Evolutionary conservation across 1,284 basidiomycete genomes (phyloP).

Genomic region (Tilletia caries): DNA sequence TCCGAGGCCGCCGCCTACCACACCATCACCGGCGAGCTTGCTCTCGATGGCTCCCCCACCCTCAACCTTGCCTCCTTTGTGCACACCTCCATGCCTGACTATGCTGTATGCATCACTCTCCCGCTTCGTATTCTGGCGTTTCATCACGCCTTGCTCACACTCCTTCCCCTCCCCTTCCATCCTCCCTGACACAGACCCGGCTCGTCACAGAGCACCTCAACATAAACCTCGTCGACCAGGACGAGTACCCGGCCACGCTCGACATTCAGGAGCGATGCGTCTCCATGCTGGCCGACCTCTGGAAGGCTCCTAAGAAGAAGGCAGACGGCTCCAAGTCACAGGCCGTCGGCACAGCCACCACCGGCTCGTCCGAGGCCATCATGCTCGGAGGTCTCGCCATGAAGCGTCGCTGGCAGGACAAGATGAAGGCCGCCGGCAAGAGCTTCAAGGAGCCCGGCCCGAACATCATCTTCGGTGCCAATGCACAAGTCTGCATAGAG

Average conservation of each 20-base stretch:
- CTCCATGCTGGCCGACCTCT: constrained; percentile 83
- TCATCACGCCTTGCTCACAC: constrained; percentile 37
- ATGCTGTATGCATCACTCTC: constrained; percentile 21
- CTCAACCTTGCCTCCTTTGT: constrained; percentile 71
- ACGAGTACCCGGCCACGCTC: constrained; percentile 71
- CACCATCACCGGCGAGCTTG: constrained; percentile 16
- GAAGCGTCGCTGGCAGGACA: constrained; percentile 90
- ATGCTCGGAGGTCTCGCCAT: constrained; percentile 90
- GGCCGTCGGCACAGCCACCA: constrained; percentile 70
- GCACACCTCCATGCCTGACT: constrained; percentile 62
- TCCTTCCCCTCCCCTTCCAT: constrained; percentile 60
- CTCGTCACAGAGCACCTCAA: constrained; percentile 64
- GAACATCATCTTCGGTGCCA: constrained; percentile 74
- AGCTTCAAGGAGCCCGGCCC: constrained; percentile 57
- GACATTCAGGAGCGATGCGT: constrained; percentile 58
- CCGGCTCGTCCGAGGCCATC: constrained; percentile 83
- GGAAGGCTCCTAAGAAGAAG: constrained; percentile 66
- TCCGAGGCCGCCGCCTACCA: constrained; percentile 54
- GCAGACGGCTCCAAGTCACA: constrained; percentile 53
- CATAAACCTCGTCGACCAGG: constrained; percentile 68
- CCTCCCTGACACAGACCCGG: constrained; percentile 37
- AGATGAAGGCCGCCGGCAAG: constrained; percentile 73
- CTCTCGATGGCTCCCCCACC: constrained; percentile 58
- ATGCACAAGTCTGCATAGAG: constrained; percentile 64
- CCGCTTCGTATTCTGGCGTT: constrained; percentile 33